Conservation (phyloP, 768 basidiomycete species). For the Pleurotus giganteus region DNA sequence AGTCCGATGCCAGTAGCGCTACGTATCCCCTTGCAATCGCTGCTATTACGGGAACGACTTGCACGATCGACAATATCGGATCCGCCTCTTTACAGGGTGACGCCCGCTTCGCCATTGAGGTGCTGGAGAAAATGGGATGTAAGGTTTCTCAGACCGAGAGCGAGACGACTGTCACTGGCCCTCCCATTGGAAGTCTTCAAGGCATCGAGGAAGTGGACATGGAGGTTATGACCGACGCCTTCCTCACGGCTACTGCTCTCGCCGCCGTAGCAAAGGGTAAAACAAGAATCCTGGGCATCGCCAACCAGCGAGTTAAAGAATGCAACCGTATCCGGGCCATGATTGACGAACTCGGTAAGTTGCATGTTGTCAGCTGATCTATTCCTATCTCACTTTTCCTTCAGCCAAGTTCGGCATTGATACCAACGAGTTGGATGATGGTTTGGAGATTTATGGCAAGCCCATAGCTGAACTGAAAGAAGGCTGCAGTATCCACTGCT, state of each 20-base stretch:
- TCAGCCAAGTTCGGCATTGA: constrained; percentile 92
- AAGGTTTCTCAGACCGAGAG: constrained; percentile 82
- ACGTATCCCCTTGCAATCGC: constrained; percentile 98
- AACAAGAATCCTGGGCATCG: constrained; percentile 89
- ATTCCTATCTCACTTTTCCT: neutral
- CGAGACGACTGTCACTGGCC: constrained; percentile 91
- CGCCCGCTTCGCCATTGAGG: constrained; percentile 90
- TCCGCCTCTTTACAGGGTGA: constrained; percentile 93
- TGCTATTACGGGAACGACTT: constrained; percentile 94
- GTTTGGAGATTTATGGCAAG: constrained; percentile 85
- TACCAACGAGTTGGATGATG: constrained; percentile 90
- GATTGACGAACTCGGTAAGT: constrained; percentile 89
- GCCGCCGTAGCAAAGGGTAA: constrained; percentile 77
- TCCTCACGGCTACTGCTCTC: constrained; percentile 90
- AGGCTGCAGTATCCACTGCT: constrained; percentile 88
- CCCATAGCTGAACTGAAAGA: constrained; percentile 58
- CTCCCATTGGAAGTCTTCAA: constrained; percentile 75
- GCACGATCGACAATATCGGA: constrained; percentile 92
- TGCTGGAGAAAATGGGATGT: constrained; percentile 95
- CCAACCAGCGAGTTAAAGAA: constrained; percentile 98
- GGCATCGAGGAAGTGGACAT: constrained; percentile 90
- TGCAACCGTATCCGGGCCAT: constrained; percentile 96
- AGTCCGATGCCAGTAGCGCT: constrained; percentile 92
- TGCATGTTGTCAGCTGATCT: neutral
- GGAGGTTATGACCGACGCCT: constrained; percentile 99